Evolutionary conservation across 495 filamentous ascomycete species (phyloP).

Genomic region (Lophium mytilinum): DNA sequence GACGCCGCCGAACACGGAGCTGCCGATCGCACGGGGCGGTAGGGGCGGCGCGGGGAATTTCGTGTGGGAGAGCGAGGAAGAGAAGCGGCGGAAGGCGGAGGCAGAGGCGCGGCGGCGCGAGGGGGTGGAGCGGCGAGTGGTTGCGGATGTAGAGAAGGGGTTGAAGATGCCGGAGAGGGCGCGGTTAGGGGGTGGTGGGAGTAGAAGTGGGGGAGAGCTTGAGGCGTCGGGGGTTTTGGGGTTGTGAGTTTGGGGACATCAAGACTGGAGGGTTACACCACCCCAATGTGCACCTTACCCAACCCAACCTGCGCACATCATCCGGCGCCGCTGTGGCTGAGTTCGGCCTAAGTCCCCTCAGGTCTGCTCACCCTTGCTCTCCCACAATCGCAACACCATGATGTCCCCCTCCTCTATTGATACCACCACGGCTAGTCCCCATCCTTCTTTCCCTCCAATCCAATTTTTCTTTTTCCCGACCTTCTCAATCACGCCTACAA

Average conservation of each 20-base stretch:
- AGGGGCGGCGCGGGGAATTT: constrained; percentile 56
- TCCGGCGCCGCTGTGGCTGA: too few relatives aligned
- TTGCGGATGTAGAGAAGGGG: constrained; percentile 36
- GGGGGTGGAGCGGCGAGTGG: constrained; percentile 31
- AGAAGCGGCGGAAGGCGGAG: constrained; percentile 22
- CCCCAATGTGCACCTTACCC: too few relatives aligned
- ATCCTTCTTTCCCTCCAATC: not conserved
- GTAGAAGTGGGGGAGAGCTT: constrained; percentile 11
- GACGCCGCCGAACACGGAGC: constrained; percentile 18
- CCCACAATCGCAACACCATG: too few relatives aligned
- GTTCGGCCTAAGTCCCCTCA: too few relatives aligned
- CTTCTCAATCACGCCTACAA: not conserved
- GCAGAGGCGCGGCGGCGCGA: constrained; percentile 25
- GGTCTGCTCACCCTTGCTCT: too few relatives aligned
- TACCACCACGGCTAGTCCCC: not conserved
- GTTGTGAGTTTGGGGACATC: not conserved
- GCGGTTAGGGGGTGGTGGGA: constrained; percentile 29
- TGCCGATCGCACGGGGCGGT: constrained; percentile 28
- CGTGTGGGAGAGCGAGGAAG: constrained; percentile 12
- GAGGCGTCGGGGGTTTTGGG: constrained; percentile 7
- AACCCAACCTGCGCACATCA: too few relatives aligned
- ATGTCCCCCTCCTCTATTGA: not conserved
- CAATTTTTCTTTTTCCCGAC: not conserved
- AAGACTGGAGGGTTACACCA: too few relatives aligned
- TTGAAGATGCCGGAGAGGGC: constrained; percentile 37